Evolutionary conservation across 2,329 filamentous ascomycete species (phyloP), one percentile per base, ranked within the genome.

Genomic region (Exophiala aquamarina): DNA sequence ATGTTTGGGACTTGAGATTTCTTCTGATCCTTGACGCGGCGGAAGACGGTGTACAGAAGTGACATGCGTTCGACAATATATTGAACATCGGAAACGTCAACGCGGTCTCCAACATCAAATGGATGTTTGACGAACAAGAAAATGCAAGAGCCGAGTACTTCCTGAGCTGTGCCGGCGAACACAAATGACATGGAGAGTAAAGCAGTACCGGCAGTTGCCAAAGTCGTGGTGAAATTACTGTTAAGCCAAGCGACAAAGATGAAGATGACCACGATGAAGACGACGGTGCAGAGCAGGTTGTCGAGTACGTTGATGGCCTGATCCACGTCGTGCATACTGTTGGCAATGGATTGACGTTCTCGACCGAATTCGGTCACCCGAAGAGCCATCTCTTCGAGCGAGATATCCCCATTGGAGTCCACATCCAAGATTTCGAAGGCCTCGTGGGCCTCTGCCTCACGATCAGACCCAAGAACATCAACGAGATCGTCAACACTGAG

Each of bases 91-190:
- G 66, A 72, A 55, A 97, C 86, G 60, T 96, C 90, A 34, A 97
- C 88, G 19, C 93, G 85, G 66, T 98, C 93, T 52, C 92, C 91
- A 17, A 97, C 90, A 65, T 98, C 93, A 66, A 87, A 97, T 0
- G 93, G 92, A 66, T 98, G 93, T 75, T 98, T 98, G 74, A 97
- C 89, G 62, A 98, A 98, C 1, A 98, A 74, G 74, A 98, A 98
- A 62, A 98, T 95, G 73, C 92, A 97, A 29, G 91, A 96, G 62
- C 92, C 92, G n/a, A 98, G 81, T 55, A 98, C 87, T 68, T 98
- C 93, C 69, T 96, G 91, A 3, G 86, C 85, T 1, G 91, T 96
- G 46, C 86, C 86, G 18, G 91, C 85, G 67, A 98, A 97, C 59
- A 96, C 86, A 71, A 98, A 98, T 3, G 92, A 96, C n/a, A 97